Percentiles rank a stretch among this genome's conserved stretches.
phyloP scores from a whole-genome alignment of 2,329 filamentous ascomycete genomes.

The Fusarium nisikadoi region DNA sequence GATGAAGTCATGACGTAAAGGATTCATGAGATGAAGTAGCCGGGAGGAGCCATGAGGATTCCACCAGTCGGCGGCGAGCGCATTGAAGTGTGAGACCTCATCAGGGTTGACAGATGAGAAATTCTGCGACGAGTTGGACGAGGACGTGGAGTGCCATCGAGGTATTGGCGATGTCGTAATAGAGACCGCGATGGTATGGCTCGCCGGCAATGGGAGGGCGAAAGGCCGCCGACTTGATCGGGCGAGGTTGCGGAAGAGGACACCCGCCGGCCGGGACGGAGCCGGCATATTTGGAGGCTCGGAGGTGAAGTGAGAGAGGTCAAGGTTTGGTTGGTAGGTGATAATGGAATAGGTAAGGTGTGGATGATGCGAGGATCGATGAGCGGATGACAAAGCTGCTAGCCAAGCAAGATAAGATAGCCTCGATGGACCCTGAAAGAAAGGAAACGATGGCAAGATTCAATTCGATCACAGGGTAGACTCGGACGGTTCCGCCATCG shows the following conservation, averaged over 20 bases:
- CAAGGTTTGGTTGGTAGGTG: constrained; percentile 6
- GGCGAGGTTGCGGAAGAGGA: constrained; percentile 36
- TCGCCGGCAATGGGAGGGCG: constrained; percentile 4
- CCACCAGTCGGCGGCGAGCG: constrained; percentile 96
- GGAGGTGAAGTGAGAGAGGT: constrained; percentile 7
- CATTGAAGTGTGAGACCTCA: constrained; percentile 94
- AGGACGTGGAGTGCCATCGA: constrained; percentile 38
- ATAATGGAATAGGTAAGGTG: constrained; percentile 23
- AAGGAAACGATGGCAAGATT: constrained; percentile 1
- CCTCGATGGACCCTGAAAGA: constrained; percentile 7
- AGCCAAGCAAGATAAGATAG: constrained; percentile 22
- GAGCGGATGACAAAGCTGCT: constrained; percentile 35
- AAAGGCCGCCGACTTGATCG: constrained; percentile 17
- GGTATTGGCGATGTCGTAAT: neutral
- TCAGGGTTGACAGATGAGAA: constrained; percentile 83
- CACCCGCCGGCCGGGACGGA: constrained; percentile 38
- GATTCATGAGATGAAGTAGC: constrained; percentile 97
- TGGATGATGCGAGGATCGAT: constrained; percentile 21
- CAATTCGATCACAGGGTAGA: constrained; percentile 2
- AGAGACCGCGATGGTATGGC: constrained; percentile 4
- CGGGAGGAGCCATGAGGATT: constrained; percentile 92
- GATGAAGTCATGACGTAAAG: constrained; percentile 93
- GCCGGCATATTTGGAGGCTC: constrained; percentile 37
- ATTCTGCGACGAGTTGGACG: constrained; percentile 38
- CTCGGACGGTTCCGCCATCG: constrained; percentile 24